Base-by-base conservation (phyloP, 2,329 filamentous ascomycete species). In the Biscogniauxia marginata region DNA sequence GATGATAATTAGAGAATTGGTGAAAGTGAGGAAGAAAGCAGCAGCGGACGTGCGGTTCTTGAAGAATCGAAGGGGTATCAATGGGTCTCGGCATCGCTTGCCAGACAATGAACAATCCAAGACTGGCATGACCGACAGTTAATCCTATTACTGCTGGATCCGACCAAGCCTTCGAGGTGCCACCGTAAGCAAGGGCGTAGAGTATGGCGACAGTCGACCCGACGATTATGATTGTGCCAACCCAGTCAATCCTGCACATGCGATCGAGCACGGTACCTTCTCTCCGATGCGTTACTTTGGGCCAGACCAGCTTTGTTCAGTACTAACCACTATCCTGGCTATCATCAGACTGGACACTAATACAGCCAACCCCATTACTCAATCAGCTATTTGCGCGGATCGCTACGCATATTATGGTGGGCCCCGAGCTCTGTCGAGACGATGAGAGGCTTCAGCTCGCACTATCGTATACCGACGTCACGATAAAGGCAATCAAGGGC, bases 51-150 rank as follows among this genome's bases (percentile, higher is more conserved):
- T 79, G 2, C 73, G 70, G 59, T 77, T 78, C 1, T 62, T 61
- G 67, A 81, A 80, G 8, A 80, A 66, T 9, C 67, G 65, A 1
- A 70, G 65, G 0, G 78, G 77, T 57, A 79, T 73, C 39, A 73
- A 70, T 1, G 70, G 62, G 49, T 73, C 63, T 24, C 43, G 22
- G 30, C 53, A n/a, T n/a, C n/a, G n/a, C n/a, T 19, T 56, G 30
- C 56, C 54, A 61, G 5, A 50, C n/a, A 1, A 47, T n/a, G 19
- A 48, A 48, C 18, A 52, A 30, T 6, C 11, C 8, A 50, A 50
- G 48, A 4, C 53, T 39, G n/a, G n/a, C 30, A 22, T 18, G 25
- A 22, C 53, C 48, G n/a, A 20, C 16, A 34, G 49, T 19, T 21
- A 50, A 43, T 3, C 5, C 16, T 2, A 54, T 44, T 11, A 54